Evolutionary conservation across 106 monocot species (phyloP).

Genomic region (Acanthochlamys bracteata): DNA sequence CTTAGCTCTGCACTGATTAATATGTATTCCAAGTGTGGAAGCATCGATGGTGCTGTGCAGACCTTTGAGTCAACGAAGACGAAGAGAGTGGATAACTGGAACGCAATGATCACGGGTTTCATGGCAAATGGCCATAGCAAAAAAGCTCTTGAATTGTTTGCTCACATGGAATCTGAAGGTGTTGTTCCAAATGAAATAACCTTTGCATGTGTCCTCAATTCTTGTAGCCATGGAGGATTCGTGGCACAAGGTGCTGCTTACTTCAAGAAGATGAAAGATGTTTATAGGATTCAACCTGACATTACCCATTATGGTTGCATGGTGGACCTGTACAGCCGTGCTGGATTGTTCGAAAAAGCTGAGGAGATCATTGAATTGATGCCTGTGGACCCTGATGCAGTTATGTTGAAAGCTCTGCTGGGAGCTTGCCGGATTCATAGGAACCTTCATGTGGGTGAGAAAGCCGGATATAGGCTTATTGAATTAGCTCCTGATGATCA

Average conservation of each 20-base stretch:
- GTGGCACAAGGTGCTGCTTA: background rate
- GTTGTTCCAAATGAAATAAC: background rate
- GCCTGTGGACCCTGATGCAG: slow-evolving; percentile 23
- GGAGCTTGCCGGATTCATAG: slow-evolving; percentile 34
- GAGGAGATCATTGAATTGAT: slow-evolving; percentile 19
- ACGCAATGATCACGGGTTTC: slow-evolving; percentile 18
- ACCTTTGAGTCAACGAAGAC: background rate
- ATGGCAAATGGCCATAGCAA: slow-evolving; percentile 13
- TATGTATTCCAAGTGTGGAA: slow-evolving; percentile 35
- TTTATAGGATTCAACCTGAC: slow-evolving; percentile 16
- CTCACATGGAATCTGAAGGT: background rate
- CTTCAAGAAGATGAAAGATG: background rate
- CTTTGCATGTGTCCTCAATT: slow-evolving; percentile 4
- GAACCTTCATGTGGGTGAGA: slow-evolving; percentile 16
- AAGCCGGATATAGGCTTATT: slow-evolving; percentile 13
- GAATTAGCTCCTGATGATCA: slow-evolving; percentile 11
- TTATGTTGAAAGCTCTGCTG: slow-evolving; percentile 26
- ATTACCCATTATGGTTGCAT: slow-evolving; percentile 31
- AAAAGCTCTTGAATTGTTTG: slow-evolving; percentile 14
- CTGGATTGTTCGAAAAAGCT: slow-evolving; percentile 21
- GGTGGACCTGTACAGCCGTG: slow-evolving; percentile 28
- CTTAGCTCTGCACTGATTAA: slow-evolving; percentile 18
- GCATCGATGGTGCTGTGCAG: slow-evolving; percentile 11
- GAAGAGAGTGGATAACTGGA: slow-evolving; percentile 20
- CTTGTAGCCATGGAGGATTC: slow-evolving; percentile 11